phyloP scores from a whole-genome alignment of 192 early-diverging fungal genomes.

The Dissophora ornata region DNA sequence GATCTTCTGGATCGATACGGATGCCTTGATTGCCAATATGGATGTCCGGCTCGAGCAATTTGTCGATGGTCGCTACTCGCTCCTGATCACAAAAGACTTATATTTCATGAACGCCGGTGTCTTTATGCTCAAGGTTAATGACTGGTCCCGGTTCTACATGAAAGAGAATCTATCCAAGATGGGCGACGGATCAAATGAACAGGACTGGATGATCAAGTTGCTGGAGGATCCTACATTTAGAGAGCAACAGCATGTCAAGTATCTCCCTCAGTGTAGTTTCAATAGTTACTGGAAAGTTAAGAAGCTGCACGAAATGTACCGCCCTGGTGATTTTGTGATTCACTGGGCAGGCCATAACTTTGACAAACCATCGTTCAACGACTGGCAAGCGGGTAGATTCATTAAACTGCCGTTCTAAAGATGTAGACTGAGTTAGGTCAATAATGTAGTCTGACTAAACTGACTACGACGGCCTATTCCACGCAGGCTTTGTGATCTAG shows the following conservation, averaged over 20 bases:
- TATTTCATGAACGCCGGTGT: constrained; percentile 64
- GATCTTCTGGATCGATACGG: constrained; percentile 68
- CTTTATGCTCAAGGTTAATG: constrained; percentile 62
- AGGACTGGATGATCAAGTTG: constrained; percentile 29
- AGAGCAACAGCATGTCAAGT: constrained; percentile 12
- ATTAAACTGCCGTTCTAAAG: constrained; percentile 3
- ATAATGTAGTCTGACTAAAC: no score
- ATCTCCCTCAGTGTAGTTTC: constrained; percentile 32
- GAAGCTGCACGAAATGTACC: constrained; percentile 14
- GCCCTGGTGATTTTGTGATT: constrained; percentile 28
- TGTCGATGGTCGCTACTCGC: constrained; percentile 45
- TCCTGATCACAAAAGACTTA: constrained; percentile 22
- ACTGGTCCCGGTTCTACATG: constrained; percentile 56
- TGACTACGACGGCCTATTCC: no score
- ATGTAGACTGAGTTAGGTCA: no score
- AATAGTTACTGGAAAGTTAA: constrained; percentile 35
- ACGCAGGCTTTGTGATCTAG: no score
- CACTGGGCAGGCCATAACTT: constrained; percentile 35
- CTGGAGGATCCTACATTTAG: constrained; percentile 8
- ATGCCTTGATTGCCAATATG: constrained; percentile 63
- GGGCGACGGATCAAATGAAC: constrained; percentile 7
- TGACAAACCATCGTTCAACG: not conserved
- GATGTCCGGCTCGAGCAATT: constrained; percentile 53
- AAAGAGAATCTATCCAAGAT: constrained; percentile 35
- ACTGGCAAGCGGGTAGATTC: constrained; percentile 1